Base-by-base conservation (phyloP, 163 green algal species). In the Trebouxiophyceae sp. region DNA sequence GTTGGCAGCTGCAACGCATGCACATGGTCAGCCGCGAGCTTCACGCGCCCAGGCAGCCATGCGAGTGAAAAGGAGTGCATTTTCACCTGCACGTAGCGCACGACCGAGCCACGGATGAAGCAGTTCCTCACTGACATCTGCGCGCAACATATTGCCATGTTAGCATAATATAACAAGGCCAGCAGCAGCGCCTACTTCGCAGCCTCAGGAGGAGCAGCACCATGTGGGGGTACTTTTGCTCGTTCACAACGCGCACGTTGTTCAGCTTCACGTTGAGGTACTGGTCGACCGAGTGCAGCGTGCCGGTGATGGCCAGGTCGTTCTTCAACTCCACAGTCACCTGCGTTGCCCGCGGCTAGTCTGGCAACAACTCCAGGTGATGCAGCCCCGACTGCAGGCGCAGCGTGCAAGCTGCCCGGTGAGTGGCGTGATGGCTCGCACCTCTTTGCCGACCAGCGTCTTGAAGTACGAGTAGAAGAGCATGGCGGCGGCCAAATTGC, bases 281-380 rank as follows among this genome's bases (percentile, higher is more conserved):
- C 77, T 99, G 94, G 68, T 99, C 94, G n/a, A 99, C 93, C 2
- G 86, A 96, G 66, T 97, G 91, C 58, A 99, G 75, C 7, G 76
- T 89, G 2, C 94, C 94, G 0, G 77, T 92, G 59, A 99, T 97
- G 30, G 86, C 83, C 47, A 99, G 66, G 62, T 98, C 93, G 68
- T 99, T 99, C 77, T 99, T 99, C 6, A 99, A 80, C 77, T 99
- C 94, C 45, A 99, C 94, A 8, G 88, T 97, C 16, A 98, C 84
- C 87, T 97, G 83, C 45, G 58, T 5, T 60, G 27, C 12, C 39
- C 12, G n/a, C n/a, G n/a, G n/a, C n/a, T n/a, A n/a, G n/a, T n/a
- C n/a, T n/a, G n/a, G n/a, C n/a, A n/a, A n/a, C n/a, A n/a, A n/a
- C n/a, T 47, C 7, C 8, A 7, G 39, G 39, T 23, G 39, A 12